phyloP scores from a whole-genome alignment of 176 grass and related monocot species.

The Eleusine indica region DNA sequence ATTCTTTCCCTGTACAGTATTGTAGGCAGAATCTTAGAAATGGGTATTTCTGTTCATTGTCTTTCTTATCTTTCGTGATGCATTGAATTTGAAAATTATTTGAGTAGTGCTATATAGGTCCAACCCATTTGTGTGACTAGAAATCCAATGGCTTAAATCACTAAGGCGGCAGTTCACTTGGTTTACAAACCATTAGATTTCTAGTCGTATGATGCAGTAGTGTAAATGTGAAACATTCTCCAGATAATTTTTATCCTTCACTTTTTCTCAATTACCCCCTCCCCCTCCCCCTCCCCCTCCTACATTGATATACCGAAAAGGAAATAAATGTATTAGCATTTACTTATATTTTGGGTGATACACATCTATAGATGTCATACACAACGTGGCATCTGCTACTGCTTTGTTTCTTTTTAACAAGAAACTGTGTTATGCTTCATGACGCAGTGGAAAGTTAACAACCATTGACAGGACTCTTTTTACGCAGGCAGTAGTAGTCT shows the following conservation, averaged over 20 bases:
- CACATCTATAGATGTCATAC: not conserved
- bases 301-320: not conserved
- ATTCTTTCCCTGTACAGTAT: not conserved
- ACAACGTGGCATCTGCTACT: not conserved
- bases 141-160: not conserved
- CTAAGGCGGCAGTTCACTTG: too few relatives aligned
- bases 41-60: not conserved
- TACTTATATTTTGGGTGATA: not conserved
- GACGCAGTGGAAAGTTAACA: not conserved
- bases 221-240: not conserved
- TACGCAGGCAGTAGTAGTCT: slow-evolving; percentile 22
- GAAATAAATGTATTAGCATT: not conserved
- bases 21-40: not conserved
- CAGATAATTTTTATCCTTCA: not conserved
- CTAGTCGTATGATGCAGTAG: not conserved
- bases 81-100: not conserved
- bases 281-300: not conserved
- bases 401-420: not conserved
- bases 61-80: not conserved
- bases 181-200: not conserved
- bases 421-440: not conserved
- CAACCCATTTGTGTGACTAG: too few relatives aligned
- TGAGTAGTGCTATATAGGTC: too few relatives aligned
- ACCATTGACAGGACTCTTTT: not conserved
- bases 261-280: not conserved